phyloP scores from a whole-genome alignment of 176 grass and related monocot genomes.

The Aegilops sharonensis region DNA sequence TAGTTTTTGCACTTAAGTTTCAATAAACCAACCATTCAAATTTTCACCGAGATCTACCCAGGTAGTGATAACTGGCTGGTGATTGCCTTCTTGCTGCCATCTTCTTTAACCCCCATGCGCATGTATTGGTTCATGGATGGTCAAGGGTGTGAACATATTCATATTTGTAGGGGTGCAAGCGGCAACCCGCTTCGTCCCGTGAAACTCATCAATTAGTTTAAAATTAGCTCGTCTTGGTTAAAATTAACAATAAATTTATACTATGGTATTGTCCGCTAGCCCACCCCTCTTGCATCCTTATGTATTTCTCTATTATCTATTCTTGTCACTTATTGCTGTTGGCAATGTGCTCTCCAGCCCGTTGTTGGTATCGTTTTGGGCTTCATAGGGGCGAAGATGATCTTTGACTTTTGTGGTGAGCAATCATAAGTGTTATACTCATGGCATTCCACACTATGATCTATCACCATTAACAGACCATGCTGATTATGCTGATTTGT shows the following conservation, averaged over 20 bases:
- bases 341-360: conserved; percentile 67
- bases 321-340: neutral
- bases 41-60: conserved; percentile 6
- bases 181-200: no score
- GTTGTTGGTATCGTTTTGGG: conserved; percentile 85
- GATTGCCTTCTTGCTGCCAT: neutral
- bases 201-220: no score
- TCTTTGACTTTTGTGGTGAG: conserved; percentile 89
- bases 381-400: conserved; percentile 93
- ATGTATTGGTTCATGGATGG: neutral
- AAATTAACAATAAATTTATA: no score
- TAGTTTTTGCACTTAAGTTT: neutral
- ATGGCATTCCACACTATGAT: neutral
- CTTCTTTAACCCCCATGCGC: neutral
- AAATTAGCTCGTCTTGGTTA: no score
- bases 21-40: neutral
- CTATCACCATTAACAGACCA: neutral
- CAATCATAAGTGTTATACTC: conserved; percentile 21
- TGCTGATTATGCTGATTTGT: conserved; percentile 4
- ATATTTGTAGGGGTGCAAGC: neutral
- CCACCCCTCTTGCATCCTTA: neutral
- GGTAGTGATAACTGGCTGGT: conserved; percentile 1
- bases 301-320: conserved; percentile 10
- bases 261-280: no score
- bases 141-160: neutral